Evolutionary conservation across 1,139 yeast species (phyloP), one percentile per base, ranked within the genome.

Genomic region (Blastobotrys petasosporus): DNA sequence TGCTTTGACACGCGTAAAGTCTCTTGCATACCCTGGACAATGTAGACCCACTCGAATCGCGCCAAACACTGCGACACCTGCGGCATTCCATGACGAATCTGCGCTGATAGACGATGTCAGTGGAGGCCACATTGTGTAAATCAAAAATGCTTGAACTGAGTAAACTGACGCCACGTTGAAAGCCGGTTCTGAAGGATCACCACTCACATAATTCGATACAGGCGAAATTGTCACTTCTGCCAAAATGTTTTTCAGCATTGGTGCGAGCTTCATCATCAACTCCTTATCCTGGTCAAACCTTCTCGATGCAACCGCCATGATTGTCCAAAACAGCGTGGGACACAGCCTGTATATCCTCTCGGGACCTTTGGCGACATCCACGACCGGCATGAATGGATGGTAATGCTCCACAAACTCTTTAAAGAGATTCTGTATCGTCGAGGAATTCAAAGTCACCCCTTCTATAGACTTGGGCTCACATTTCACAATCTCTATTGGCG

Each of bases 81-180:
- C 83, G 0, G 97, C 86, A 59, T 85, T 86, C 94, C 97, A 92
- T 3, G 95, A 84, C 3, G 95, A 84, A 60, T 92, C 97, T 0
- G 97, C 96, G 64, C 94, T 85, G 41, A 92, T 73, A 0, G 97
- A 86, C 0, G 97, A 87, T 0, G 97, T 86, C 41, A 90, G 74
- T 2, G 97, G 95, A 0, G 97, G 97, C 97, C 97, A 92, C 63
- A 83, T 80, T 1, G 97, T 82, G 63, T 85, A 87, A 4, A 92
- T 70, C 31, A 92, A 67, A 54, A 90, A 83, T 0, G 97, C 97
- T 63, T 92, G 98, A 1, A 90, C 97, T 0, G 95, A 85, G 60
- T 83, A 90, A 0, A 90, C 96, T n/a, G 95, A 84, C 11, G 95
- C 85, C 1, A 87, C 94, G 58, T 90, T 90, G 58, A 85, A 71